A percentile compares a stretch with the other conserved stretches of the same genome.
Conservation (phyloP, 768 basidiomycete species). For the Lactarius pseudohatsudake region DNA sequence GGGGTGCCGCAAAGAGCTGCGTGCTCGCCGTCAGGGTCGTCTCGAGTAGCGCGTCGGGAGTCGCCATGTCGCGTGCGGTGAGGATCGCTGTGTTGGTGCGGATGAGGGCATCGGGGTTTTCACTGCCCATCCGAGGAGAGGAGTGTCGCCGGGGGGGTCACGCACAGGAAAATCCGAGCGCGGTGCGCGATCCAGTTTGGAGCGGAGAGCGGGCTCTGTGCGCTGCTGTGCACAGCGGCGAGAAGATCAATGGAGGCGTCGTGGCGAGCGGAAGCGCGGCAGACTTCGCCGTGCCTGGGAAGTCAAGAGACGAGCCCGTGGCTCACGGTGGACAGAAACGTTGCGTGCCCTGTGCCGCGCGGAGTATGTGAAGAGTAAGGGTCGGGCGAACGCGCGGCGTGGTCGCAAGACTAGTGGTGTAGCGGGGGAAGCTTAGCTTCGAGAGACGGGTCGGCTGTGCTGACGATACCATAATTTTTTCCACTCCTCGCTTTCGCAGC, state of each 20-base stretch:
- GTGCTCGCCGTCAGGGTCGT: constrained; percentile 23
- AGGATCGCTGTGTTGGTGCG: constrained; percentile 12
- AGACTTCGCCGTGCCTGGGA: constrained; percentile 5
- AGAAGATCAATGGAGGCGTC: constrained; percentile 12
- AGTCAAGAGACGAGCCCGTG: constrained; percentile 5
- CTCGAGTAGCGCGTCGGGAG: constrained; percentile 14
- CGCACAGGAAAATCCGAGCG: constrained; percentile 11
- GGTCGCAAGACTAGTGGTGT: constrained; percentile 25
- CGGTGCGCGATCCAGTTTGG: constrained; percentile 8
- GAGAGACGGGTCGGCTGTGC: constrained; percentile 17
- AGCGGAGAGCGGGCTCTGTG: constrained; percentile 26
- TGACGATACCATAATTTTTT: constrained; percentile 29
- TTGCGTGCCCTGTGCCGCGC: constrained; percentile 4
- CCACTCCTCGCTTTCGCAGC: constrained; percentile 25
- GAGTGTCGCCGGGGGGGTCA: constrained; percentile 12
- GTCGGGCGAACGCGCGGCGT: constrained; percentile 13
- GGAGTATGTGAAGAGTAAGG: constrained; percentile 27
- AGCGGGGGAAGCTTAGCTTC: constrained; percentile 27
- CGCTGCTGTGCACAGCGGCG: constrained; percentile 7
- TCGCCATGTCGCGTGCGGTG: constrained; percentile 20
- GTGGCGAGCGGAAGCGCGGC: constrained; percentile 16
- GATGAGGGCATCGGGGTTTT: constrained; percentile 11
- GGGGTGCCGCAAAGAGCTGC: constrained; percentile 27
- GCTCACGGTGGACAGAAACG: constrained; percentile 27
- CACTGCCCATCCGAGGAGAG: background rate